Evolutionary conservation across 768 basidiomycete genomes (phyloP), one percentile per base, ranked within the genome.

Genomic region (Serendipita sp.): DNA sequence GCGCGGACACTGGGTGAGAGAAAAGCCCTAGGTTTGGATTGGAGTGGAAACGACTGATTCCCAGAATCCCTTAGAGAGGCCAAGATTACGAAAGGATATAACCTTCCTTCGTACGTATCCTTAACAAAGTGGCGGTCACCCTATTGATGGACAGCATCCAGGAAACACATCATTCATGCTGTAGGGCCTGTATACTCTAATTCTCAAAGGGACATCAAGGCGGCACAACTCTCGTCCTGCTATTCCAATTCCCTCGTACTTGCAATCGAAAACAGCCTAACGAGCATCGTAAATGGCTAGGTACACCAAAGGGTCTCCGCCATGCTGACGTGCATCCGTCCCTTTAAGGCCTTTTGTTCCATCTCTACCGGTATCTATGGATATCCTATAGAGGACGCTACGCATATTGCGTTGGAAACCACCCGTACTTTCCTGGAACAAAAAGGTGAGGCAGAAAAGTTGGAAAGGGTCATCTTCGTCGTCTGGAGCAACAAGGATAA

Each of bases 351-450:
- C 2, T 90, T 91, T 68, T 85, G 86, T 3, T 84, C 82, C 3
- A 82, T 92, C 62, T 91, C 89, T 2, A 90, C 88, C 0, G 90
- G 81, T 0, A 75, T 88, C 15, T 92, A 88, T 66, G 80, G 84
- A 2, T 91, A 91, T 72, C 90, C 89, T 0, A 82, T 88, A 50
- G 73, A 74, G 48, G 83, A 82, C 67, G 90, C 89, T 0, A 84
- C 90, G 0, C 79, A 80, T 34, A 78, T 91, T 62, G 88, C 89
- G 2, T 71, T 91, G 63, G 74, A 78, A 31, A 76, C 78, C 31
- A 81, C 79, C 13, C 78, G 87, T 60, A 72, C 77, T 36, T 83
- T 83, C 63, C 71, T 83, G 44, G 85, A 88, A 27, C 76, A 79
- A 2, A 76, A 81, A 27, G 71, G 71, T 3, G 83, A 79, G 3